Conservation (phyloP, 2,329 filamentous ascomycete genomes). For the Coniella lustricola region DNA sequence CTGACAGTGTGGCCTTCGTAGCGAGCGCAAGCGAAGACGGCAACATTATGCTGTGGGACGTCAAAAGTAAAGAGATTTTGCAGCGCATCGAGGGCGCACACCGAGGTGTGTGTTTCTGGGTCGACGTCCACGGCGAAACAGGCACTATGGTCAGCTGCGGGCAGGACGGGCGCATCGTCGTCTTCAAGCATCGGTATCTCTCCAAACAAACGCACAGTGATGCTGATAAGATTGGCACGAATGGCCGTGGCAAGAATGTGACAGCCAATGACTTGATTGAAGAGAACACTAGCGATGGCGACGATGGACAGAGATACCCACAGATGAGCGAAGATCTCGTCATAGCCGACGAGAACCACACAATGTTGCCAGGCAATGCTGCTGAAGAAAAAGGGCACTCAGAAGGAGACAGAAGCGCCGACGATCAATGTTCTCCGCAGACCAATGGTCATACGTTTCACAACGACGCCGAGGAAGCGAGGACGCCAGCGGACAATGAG, state of each 20-base stretch:
- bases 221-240: neutral
- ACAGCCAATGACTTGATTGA: too few species aligned
- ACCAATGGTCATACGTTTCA: slow-evolving; percentile 1
- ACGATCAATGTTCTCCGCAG: neutral
- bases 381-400: neutral
- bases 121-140: slow-evolving; percentile 49
- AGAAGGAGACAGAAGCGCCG: neutral
- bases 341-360: neutral
- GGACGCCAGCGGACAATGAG: neutral
- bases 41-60: slow-evolving; percentile 81
- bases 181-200: slow-evolving; percentile 32
- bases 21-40: slow-evolving; percentile 85
- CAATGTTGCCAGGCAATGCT: too few species aligned
- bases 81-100: slow-evolving; percentile 54
- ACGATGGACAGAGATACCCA: neutral
- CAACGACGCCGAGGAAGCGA: neutral
- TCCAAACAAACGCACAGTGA: neutral
- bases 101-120: slow-evolving; percentile 57
- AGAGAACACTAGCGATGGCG: too few species aligned
- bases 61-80: slow-evolving; percentile 73
- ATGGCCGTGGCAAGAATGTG: too few species aligned
- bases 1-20: slow-evolving; percentile 48
- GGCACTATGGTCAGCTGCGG: slow-evolving; percentile 47
- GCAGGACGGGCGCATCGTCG: slow-evolving; percentile 45
- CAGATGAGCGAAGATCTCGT: neutral